Conservation (phyloP, 1,284 basidiomycete species). For the Pseudozyma thailandica region DNA sequence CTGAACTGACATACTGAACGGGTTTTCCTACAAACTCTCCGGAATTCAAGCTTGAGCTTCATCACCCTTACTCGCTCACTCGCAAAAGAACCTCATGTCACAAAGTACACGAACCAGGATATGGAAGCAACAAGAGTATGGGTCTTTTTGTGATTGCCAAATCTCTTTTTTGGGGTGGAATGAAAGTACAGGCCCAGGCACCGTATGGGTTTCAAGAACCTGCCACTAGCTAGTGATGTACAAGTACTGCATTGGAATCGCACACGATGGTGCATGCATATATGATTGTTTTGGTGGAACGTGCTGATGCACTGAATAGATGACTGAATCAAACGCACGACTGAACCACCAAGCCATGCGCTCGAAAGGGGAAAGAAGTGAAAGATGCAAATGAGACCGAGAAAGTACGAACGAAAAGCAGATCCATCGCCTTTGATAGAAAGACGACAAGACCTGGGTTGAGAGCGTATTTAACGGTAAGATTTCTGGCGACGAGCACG, state of each 20-base stretch:
- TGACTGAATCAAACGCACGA: constrained; percentile 9
- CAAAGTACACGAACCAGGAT: not conserved
- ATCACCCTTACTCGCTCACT: too few species aligned
- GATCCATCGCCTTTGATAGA: constrained; percentile 1
- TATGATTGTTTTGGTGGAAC: constrained; percentile 28
- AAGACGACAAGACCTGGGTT: not conserved
- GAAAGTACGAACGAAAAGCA: constrained; percentile 20
- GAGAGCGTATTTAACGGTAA: constrained; percentile 44
- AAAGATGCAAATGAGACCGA: constrained; percentile 29
- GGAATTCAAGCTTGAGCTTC: too few species aligned
- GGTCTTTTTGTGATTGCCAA: constrained; percentile 34
- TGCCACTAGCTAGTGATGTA: constrained; percentile 29
- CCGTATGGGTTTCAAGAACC: not conserved
- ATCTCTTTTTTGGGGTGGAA: constrained; percentile 25
- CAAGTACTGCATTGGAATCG: constrained; percentile 28
- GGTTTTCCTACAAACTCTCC: too few species aligned
- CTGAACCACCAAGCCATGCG: constrained; percentile 42
- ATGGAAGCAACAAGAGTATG: constrained; percentile 32
- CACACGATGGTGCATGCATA: constrained; percentile 26
- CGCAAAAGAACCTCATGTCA: not conserved
- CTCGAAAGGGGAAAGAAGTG: constrained; percentile 12
- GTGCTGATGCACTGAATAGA: constrained; percentile 1
- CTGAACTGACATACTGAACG: too few species aligned
- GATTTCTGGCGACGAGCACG: constrained; percentile 68
- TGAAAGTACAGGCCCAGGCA: constrained; percentile 11